Evolutionary conservation across 1,139 yeast species (phyloP).

Genomic region (Geotrichum macrosporum): DNA sequence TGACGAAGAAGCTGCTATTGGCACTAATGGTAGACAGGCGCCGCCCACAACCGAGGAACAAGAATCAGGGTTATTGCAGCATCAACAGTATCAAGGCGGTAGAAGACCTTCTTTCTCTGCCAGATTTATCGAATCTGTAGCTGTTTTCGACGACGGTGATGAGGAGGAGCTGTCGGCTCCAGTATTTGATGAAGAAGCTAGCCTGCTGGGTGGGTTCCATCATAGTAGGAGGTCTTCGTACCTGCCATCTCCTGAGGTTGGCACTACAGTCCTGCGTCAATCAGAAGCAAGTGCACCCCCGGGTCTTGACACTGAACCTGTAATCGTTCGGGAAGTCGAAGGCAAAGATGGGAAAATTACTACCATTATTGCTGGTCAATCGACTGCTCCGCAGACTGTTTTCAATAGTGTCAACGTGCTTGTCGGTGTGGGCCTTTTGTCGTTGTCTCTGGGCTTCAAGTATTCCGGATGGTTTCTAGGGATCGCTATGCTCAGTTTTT

Average conservation of each 20-base stretch:
- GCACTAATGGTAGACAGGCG: slow-evolving; percentile 13
- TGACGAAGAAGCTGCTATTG: background rate
- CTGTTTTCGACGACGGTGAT: slow-evolving; percentile 37
- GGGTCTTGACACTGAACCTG: slow-evolving; percentile 50
- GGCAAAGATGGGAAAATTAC: slow-evolving; percentile 66
- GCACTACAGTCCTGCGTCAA: slow-evolving; percentile 29
- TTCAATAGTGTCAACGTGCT: slow-evolving; percentile 82
- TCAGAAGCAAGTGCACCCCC: slow-evolving; percentile 30
- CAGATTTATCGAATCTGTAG: slow-evolving; percentile 20
- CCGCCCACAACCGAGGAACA: background rate
- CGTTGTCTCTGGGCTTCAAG: slow-evolving; percentile 75
- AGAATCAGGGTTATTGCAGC: slow-evolving; percentile 14
- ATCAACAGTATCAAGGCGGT: background rate
- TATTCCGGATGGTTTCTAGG: slow-evolving; percentile 82
- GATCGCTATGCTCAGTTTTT: slow-evolving; percentile 45
- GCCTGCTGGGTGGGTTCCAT: background rate
- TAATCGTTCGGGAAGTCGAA: slow-evolving; percentile 61
- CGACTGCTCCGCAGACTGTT: slow-evolving; percentile 84
- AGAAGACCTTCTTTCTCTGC: slow-evolving; percentile 12
- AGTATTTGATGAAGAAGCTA: background rate
- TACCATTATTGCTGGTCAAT: slow-evolving; percentile 74
- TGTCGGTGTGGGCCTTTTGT: slow-evolving; percentile 80
- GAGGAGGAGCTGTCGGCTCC: background rate
- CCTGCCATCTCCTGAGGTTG: slow-evolving; percentile 25
- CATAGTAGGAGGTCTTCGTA: slow-evolving; percentile 28